Percentiles rank a stretch among this genome's conserved stretches.
Conservation (phyloP, 768 basidiomycete species). For the Podaxis sp. region DNA sequence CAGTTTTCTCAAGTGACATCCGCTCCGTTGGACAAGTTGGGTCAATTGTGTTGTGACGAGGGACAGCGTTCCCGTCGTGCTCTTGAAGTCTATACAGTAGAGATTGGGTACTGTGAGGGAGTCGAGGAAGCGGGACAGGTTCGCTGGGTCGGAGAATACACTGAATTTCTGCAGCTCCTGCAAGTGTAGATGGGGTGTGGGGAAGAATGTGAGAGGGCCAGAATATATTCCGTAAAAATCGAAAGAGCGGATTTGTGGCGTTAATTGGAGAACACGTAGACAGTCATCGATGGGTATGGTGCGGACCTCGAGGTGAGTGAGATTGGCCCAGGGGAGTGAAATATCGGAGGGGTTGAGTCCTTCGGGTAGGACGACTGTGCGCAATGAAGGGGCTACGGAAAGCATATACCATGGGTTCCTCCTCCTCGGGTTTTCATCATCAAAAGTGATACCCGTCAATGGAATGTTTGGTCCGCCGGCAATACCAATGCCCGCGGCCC, state of each 20-base stretch:
- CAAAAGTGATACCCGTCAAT: not conserved
- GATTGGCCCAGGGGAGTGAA: slow-evolving; percentile 4
- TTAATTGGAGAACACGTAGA: slow-evolving; percentile 3
- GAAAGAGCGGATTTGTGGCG: slow-evolving; percentile 7
- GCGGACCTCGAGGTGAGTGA: slow-evolving; percentile 12
- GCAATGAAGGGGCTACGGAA: slow-evolving; percentile 8
- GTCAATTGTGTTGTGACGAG: slow-evolving; percentile 5
- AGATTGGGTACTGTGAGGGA: not conserved
- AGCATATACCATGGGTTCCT: slow-evolving; percentile 13
- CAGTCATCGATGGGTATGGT: slow-evolving; percentile 12
- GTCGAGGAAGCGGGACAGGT: slow-evolving; percentile 3
- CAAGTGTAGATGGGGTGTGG: not conserved
- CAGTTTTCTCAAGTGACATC: not conserved
- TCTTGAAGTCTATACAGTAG: slow-evolving; percentile 2
- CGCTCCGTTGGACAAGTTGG: not conserved
- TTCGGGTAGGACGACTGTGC: slow-evolving; percentile 12
- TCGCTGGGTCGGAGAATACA: slow-evolving; percentile 10
- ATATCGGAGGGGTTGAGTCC: slow-evolving; percentile 7
- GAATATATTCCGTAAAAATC: slow-evolving; percentile 13
- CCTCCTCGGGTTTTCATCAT: not conserved
- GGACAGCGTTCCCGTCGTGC: slow-evolving; percentile 7
- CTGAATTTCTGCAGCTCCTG: not conserved
- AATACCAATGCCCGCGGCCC: not conserved
- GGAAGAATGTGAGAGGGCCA: slow-evolving; percentile 1
- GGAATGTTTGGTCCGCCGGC: not conserved